phyloP scores from a whole-genome alignment of 257 asterid genomes.

The Solanum okadae region DNA sequence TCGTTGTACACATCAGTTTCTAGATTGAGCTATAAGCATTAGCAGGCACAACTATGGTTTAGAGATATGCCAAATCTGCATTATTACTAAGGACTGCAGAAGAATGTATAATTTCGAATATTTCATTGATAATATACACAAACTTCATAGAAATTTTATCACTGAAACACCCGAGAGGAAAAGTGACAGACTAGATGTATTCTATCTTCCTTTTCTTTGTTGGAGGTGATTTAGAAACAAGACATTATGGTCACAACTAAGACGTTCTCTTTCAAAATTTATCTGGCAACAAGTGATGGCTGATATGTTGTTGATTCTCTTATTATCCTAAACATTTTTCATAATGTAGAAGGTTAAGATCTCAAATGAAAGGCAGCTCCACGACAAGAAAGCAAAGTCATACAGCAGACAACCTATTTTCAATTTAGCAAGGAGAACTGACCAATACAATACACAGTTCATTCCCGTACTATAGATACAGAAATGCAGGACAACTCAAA shows the following conservation, averaged over 20 bases:
- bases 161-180: not conserved
- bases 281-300: not conserved
- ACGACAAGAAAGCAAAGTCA: not conserved
- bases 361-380: not conserved
- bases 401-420: not conserved
- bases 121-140: not conserved
- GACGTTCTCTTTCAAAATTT: not conserved
- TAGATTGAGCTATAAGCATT: not conserved
- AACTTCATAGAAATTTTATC: not conserved
- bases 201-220: not conserved
- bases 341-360: not conserved
- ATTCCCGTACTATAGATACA: not conserved
- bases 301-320: not conserved
- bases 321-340: not conserved
- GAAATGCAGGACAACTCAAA: not conserved
- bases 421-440: not conserved
- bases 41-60: not conserved
- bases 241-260: not conserved
- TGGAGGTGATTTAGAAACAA: not conserved
- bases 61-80: not conserved
- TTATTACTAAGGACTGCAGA: not conserved
- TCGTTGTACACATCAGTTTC: not conserved
- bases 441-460: not conserved
- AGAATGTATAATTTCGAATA: not conserved
- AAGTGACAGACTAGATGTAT: not conserved